phyloP scores from a whole-genome alignment of 371 early-diverging fungal genomes.

The Saksenaea oblongispora region DNA sequence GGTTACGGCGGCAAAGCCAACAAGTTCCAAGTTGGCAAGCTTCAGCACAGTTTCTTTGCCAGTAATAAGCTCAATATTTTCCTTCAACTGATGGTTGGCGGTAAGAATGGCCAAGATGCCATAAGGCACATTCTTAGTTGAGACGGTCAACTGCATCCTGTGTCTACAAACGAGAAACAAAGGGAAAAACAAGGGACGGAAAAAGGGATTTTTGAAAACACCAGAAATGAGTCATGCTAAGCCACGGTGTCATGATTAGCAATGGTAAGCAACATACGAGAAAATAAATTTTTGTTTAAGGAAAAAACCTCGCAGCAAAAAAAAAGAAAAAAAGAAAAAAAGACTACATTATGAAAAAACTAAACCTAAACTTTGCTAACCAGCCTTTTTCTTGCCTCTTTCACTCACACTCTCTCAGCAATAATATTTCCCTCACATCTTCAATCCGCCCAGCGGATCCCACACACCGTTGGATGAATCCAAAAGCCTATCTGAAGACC shows the following conservation, averaged over 20 bases:
- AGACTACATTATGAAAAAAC: background rate
- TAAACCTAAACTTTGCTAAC: background rate
- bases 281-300: background rate
- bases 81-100: constrained; percentile 19
- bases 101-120: constrained; percentile 19
- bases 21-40: constrained; percentile 18
- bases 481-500: background rate
- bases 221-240: background rate
- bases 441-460: constrained; percentile 5
- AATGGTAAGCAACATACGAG: too few relatives aligned
- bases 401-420: background rate
- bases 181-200: background rate
- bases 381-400: background rate
- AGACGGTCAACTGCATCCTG: constrained; percentile 18
- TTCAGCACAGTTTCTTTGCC: constrained; percentile 18
- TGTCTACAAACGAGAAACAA: background rate
- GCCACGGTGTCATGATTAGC: background rate
- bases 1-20: constrained; percentile 32
- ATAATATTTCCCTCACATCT: background rate
- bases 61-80: constrained; percentile 21
- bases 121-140: constrained; percentile 23
- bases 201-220: background rate
- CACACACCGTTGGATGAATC: constrained; percentile 6
- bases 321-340: background rate
- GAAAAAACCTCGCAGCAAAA: background rate